A percentile compares a stretch with the other conserved stretches of the same genome.
These are phyloP conservation scores for Yamadazyma takamatsuzukensis DNA, from an alignment of 805 yeast genomes.

Conservation along the genomic window DNA sequence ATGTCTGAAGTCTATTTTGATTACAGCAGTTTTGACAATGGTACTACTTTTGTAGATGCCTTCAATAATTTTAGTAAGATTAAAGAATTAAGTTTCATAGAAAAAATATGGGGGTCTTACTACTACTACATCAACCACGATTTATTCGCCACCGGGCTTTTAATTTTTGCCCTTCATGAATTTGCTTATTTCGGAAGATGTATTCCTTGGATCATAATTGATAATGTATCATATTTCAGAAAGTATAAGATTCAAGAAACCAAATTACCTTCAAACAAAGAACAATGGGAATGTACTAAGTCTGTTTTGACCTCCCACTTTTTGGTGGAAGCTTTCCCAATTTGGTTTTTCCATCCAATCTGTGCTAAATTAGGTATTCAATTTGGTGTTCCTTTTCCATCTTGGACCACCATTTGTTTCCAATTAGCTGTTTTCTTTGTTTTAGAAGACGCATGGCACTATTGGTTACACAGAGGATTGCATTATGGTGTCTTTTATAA, in stretches of 20 bases:
- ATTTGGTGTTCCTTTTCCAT: slow-evolving; percentile 53
- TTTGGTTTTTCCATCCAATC: slow-evolving; percentile 61
- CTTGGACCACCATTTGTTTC: slow-evolving; percentile 33
- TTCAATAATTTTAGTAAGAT: slow-evolving; percentile 26
- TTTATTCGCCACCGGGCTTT: slow-evolving; percentile 53
- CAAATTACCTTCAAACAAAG: slow-evolving; percentile 49
- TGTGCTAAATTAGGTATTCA: slow-evolving; percentile 47
- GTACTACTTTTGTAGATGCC: slow-evolving; percentile 26
- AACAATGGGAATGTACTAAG: slow-evolving; percentile 61
- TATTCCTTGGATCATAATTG: slow-evolving; percentile 56
- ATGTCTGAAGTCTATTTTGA: slow-evolving; percentile 33
- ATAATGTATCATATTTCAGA: slow-evolving; percentile 48
- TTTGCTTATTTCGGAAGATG: slow-evolving; percentile 57
- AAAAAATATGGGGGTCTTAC: slow-evolving; percentile 54
- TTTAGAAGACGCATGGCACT: slow-evolving; percentile 58
- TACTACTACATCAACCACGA: slow-evolving; percentile 53
- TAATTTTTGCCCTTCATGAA: slow-evolving; percentile 54
- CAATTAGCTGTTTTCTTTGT: slow-evolving; percentile 50
- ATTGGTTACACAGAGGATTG: slow-evolving; percentile 55
- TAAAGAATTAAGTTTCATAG: slow-evolving; percentile 31
- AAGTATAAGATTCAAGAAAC: slow-evolving; percentile 53
- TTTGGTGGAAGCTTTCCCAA: slow-evolving; percentile 57
- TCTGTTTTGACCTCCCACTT: slow-evolving; percentile 55
- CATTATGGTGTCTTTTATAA: slow-evolving; percentile 56
- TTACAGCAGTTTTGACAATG: slow-evolving; percentile 27